phyloP scores from a whole-genome alignment of 2,329 filamentous ascomycete species.

The Aspergillus thermomutatus region DNA sequence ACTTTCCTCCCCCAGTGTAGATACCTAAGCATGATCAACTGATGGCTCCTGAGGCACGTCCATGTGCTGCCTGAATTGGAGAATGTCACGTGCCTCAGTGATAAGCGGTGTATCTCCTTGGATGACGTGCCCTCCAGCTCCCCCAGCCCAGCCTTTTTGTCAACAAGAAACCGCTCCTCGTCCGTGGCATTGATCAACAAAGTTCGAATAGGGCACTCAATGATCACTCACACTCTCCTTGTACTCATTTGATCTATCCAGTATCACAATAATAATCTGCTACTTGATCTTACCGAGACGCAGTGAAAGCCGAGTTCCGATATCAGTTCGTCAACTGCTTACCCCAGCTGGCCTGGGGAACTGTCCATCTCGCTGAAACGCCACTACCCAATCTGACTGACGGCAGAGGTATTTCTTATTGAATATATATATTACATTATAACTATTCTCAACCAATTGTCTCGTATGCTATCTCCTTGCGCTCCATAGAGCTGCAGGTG shows the following conservation, averaged over 20 bases:
- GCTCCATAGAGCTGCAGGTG: neutral
- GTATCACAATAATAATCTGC: neutral
- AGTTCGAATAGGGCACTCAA: neutral
- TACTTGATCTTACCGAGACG: neutral
- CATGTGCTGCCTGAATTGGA: neutral
- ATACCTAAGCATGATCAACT: neutral
- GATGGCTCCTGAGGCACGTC: neutral
- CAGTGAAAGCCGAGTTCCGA: constrained; percentile 7
- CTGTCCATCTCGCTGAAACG: neutral
- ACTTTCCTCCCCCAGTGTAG: too few species aligned
- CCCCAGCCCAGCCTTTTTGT: neutral
- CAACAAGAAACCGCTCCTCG: neutral
- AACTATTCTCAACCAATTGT: neutral
- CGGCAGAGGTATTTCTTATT: neutral
- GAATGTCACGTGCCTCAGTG: constrained; percentile 12
- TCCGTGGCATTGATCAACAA: neutral
- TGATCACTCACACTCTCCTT: neutral
- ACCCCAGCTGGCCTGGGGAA: constrained; percentile 12
- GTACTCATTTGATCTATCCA: neutral
- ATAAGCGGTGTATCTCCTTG: constrained; percentile 15
- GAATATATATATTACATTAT: neutral
- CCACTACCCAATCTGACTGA: neutral
- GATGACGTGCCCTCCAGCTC: neutral
- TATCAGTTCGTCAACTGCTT: constrained; percentile 17
- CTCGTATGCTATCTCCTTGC: neutral